Evolutionary conservation across 352 stramenopile species (phyloP).

Genomic region (Phytopythium kandeliae): DNA sequence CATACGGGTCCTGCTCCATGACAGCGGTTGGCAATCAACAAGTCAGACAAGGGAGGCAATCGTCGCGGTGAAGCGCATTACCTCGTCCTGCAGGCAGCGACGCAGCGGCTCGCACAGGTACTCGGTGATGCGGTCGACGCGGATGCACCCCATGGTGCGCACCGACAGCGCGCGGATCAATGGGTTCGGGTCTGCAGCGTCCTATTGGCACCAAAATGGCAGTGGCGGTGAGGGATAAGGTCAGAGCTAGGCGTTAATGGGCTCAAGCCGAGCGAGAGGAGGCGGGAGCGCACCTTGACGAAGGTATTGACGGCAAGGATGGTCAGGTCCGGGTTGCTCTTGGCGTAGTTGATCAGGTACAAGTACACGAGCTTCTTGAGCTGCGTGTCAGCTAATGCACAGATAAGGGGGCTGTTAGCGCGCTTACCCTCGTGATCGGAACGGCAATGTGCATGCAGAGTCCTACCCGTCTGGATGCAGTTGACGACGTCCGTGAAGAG

Average conservation of each 20-base stretch:
- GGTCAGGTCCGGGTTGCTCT: conserved; percentile 98
- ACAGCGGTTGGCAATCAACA: background rate
- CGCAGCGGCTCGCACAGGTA: conserved; percentile 97
- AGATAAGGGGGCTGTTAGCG: background rate
- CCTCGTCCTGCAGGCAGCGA: conserved; percentile 89
- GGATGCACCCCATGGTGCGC: conserved; percentile 99
- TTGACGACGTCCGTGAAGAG: conserved; percentile 99
- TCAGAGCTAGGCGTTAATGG: no score
- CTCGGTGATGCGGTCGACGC: conserved; percentile 98
- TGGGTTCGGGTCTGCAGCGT: conserved; percentile 89
- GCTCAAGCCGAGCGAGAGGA: no score
- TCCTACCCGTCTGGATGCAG: conserved; percentile 96
- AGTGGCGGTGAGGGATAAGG: no score
- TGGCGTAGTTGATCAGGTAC: conserved; percentile 99
- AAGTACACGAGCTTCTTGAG: conserved; percentile 99
- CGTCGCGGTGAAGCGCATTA: background rate
- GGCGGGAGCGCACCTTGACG: conserved; percentile 62
- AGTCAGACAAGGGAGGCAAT: background rate
- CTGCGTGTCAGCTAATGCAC: conserved; percentile 89
- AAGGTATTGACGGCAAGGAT: conserved; percentile 99
- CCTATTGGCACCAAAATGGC: conserved; percentile 19
- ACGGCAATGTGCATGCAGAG: background rate
- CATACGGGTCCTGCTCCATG: conserved; percentile 92
- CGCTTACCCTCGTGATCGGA: no score
- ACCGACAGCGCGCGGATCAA: conserved; percentile 97